Conservation (phyloP, 345 rosid species). For the Tarenaya hassleriana region DNA sequence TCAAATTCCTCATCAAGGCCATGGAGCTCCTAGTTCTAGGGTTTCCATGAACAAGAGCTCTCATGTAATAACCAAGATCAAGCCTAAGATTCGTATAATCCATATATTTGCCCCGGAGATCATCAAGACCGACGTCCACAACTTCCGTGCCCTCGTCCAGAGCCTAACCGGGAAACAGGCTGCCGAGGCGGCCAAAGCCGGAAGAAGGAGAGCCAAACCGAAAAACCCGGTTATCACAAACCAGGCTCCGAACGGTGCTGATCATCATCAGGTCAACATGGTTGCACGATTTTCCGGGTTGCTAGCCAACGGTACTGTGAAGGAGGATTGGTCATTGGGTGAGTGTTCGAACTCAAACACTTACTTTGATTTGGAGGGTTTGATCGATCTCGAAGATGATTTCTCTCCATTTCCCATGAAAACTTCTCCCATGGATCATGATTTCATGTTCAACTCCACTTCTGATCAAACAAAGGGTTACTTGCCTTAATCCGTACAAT, state of each 20-base stretch:
- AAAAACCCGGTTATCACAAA: constrained; percentile 4
- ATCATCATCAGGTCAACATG: constrained; percentile 22
- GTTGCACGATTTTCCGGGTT: constrained; percentile 23
- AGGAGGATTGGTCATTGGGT: constrained; percentile 32
- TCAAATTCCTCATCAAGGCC: constrained; percentile 20
- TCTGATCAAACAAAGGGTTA: constrained; percentile 23
- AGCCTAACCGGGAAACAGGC: constrained; percentile 78
- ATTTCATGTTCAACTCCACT: constrained; percentile 22
- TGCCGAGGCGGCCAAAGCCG: constrained; percentile 21
- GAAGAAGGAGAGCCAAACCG: constrained; percentile 17
- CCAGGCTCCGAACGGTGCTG: constrained; percentile 21
- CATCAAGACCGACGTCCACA: constrained; percentile 80
- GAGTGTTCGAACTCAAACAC: constrained; percentile 26
- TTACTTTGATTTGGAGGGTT: constrained; percentile 34
- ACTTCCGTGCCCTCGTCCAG: constrained; percentile 83
- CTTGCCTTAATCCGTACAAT: constrained; percentile 1
- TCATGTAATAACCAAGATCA: constrained; percentile 46
- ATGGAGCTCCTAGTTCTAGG: constrained; percentile 32
- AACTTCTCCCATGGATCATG: constrained; percentile 26
- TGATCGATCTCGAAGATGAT: constrained; percentile 33
- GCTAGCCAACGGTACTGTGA: constrained; percentile 24
- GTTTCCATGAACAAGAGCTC: constrained; percentile 47
- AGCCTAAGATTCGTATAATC: constrained; percentile 78
- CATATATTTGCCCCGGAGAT: constrained; percentile 92
- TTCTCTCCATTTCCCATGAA: constrained; percentile 28